phyloP scores from a whole-genome alignment of 805 yeast species.

The Metschnikowia continentalis region DNA sequence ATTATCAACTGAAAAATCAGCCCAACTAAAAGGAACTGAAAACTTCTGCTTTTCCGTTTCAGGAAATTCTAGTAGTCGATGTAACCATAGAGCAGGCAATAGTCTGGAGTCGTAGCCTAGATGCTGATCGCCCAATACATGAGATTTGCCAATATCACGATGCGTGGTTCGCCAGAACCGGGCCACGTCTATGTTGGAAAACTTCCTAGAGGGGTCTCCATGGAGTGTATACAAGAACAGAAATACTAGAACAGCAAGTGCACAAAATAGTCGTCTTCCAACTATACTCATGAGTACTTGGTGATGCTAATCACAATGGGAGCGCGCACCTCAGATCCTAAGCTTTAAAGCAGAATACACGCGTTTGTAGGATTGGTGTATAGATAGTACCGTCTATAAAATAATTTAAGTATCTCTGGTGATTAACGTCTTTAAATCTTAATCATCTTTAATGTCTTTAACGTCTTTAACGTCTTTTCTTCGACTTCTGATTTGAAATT shows the following conservation, averaged over 20 bases:
- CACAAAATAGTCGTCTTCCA: background rate
- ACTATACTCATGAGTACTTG: background rate
- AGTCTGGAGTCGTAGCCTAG: constrained; percentile 1
- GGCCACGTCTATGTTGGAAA: constrained; percentile 5
- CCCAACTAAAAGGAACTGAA: background rate
- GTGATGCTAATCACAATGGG: background rate
- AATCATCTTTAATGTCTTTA: no score
- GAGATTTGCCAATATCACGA: constrained; percentile 8
- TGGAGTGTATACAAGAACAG: background rate
- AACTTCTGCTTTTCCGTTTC: background rate
- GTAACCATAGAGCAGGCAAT: constrained; percentile 4
- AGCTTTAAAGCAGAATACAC: background rate
- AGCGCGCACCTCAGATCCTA: background rate
- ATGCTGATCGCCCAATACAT: background rate
- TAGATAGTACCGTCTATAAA: no score
- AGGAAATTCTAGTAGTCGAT: background rate
- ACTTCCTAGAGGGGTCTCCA: background rate
- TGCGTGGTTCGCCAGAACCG: constrained; percentile 11
- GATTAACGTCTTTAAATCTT: background rate
- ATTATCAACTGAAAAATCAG: background rate
- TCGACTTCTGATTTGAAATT: no score
- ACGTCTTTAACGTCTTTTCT: background rate
- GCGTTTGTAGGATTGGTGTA: no score
- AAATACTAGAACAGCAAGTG: background rate
- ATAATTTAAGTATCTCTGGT: no score